Evolutionary conservation across 768 basidiomycete species (phyloP), one percentile per base, ranked within the genome.

Genomic region (Cyathus striatus): DNA sequence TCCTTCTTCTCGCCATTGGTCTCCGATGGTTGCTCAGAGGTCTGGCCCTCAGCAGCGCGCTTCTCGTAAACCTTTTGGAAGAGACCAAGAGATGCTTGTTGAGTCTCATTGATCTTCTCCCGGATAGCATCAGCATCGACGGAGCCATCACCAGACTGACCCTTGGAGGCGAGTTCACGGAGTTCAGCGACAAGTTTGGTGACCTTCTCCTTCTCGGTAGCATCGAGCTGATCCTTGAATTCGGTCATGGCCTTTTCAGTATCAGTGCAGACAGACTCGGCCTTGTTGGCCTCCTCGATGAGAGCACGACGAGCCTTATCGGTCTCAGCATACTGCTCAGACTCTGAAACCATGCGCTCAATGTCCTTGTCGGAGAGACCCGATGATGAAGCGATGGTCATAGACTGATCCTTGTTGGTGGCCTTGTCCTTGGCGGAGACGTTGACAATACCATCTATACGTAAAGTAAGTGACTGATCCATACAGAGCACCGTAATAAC

Each of bases 41-140:
- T 59, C 27, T 61, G 68, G 49, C 75, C 76, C 66, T 90, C 88
- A 22, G 86, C 84, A 52, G 78, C 80, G 45, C 86, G 81, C 79
- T 95, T 95, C 77, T 93, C 90, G 61, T 94, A 93, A 12, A 90
- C 42, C 83, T 93, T 95, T 68, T 95, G 88, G 94, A 98, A 98
- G 46, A 98, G 84, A 46, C 90, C 89, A 26, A 98, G 81, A 14
- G 91, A 94, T 13, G 94, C 95, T 55, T 88, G 84, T 59, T 98
- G 95, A 4, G 92, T 91, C 70, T 92, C 91, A 62, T 76, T 82
- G 57, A 95, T 86, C 79, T 92, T 93, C 62, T 87, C 86, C 58
- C 90, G 86, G 70, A 99, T 93, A 43, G 73, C 61, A 30, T 97
- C 94, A 25, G 92, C 80, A 43, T 83, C 89, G 53, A 96, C 67